Conservation (phyloP, 129 eudicot genomes). For the Gnaphalium uliginosum region DNA sequence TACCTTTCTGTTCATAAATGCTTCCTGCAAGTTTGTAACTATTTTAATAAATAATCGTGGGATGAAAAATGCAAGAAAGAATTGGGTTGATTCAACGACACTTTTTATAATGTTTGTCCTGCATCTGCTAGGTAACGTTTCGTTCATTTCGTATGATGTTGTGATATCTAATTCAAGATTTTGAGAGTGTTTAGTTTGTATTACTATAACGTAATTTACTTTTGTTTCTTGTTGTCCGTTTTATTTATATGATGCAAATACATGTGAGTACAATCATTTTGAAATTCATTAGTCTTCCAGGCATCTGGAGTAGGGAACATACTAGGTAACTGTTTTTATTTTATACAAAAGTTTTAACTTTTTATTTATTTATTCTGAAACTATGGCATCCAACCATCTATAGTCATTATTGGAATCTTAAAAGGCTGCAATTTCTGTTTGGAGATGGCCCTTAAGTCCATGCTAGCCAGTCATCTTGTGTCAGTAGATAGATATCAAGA, state of each 20-base stretch:
- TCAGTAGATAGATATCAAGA: constrained; percentile 5
- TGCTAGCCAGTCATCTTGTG: constrained; percentile 32
- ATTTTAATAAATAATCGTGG: no score
- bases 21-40: no score
- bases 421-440: constrained; percentile 30
- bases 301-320: constrained; percentile 19
- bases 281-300: constrained; percentile 16
- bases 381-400: constrained; percentile 25
- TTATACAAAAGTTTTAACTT: constrained; percentile 6
- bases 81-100: no score
- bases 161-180: not conserved
- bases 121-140: no score
- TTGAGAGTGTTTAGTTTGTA: not conserved
- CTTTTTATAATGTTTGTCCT: no score
- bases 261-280: constrained; percentile 11
- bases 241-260: constrained; percentile 3
- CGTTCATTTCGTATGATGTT: no score
- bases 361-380: not conserved
- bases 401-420: constrained; percentile 34
- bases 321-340: constrained; percentile 16
- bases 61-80: no score
- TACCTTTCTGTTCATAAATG: no score
- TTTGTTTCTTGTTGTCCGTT: no score
- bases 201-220: no score
- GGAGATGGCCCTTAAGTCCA: constrained; percentile 10